phyloP scores from a whole-genome alignment of 306 rosid species.

The Trifolium repens region DNA sequence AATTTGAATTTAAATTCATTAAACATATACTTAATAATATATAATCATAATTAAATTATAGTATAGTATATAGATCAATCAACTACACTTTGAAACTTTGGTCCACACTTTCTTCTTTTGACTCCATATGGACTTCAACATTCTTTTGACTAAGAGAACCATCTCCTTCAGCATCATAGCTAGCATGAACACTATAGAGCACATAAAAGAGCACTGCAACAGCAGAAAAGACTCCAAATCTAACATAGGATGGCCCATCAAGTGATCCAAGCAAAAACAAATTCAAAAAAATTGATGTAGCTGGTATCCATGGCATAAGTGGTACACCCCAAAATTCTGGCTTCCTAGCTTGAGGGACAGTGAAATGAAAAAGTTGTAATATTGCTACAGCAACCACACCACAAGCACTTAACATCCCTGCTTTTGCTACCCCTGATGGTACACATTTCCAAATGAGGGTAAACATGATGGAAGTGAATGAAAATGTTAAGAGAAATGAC shows the following conservation, averaged over 20 bases:
- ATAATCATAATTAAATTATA: neutral
- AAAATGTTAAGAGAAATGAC: conserved; percentile 73
- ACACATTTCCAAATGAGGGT: conserved; percentile 73
- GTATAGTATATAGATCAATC: neutral
- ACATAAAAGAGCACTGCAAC: conserved; percentile 66
- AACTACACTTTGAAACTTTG: conserved; percentile 53
- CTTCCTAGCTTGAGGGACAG: conserved; percentile 78
- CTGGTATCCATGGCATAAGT: conserved; percentile 95
- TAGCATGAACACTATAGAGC: conserved; percentile 90
- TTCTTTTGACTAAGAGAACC: conserved; percentile 60
- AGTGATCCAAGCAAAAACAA: conserved; percentile 76
- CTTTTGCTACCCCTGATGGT: conserved; percentile 60
- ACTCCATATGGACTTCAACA: conserved; percentile 50
- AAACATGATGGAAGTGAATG: conserved; percentile 65
- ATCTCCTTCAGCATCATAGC: conserved; percentile 75
- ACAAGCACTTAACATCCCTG: conserved; percentile 55
- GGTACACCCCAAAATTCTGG: conserved; percentile 98
- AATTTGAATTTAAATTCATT: conserved; percentile 20
- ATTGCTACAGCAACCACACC: conserved; percentile 58
- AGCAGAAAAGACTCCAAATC: conserved; percentile 79
- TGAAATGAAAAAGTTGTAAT: conserved; percentile 64
- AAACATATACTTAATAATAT: neutral
- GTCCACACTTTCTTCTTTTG: conserved; percentile 54
- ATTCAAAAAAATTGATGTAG: conserved; percentile 76
- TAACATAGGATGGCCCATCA: conserved; percentile 69